Base-by-base conservation (phyloP, 1,139 yeast species). In the Candida sp. region DNA sequence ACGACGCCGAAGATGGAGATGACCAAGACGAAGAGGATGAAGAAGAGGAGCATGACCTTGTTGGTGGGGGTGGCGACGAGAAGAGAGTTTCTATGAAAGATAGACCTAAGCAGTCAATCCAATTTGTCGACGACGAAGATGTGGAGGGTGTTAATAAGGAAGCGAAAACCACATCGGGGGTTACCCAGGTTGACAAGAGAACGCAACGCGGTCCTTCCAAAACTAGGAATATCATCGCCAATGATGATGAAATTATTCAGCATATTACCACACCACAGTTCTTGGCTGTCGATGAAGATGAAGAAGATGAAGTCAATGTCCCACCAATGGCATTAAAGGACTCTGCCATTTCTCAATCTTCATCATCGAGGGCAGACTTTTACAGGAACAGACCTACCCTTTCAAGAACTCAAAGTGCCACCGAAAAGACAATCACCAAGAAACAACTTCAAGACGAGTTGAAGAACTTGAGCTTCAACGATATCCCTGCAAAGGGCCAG, bases 401-500 rank as follows among this genome's bases (percentile, higher is more conserved):
- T 31, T 31, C 51, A 27, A 43, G 31, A 43, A 26, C n/a, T 12
- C 46, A 50, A 25, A 38, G 23, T 11, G 23, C 47, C 9, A 37
- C 40, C n/a, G 43, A 38, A 5, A 49, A 56, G 7, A 51, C 58
- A 3, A 62, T 74, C n/a, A 73, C 77, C 3, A 68, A 63, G 45
- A 73, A 65, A 50, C 75, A 75, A 49, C 59, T 77, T 43, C 74
- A 73, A 57, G 71, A 71, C 46, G 81, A 77, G 55, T 60, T 61
- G 65, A 77, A 59, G 58, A 76, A 64, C 58, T 72, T 70, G 62
- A 81, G 88, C 1, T 93, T 93, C 69, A 89, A 90, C 63, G 94
- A 90, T 54, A 71, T 94, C 25, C 97, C 98, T 0, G 96, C 97
- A 3, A 83, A 86, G 58, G 96, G 96, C 0, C 99, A 94, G 68